Evolutionary conservation across 2,329 filamentous ascomycete genomes (phyloP).

Genomic region (Geosmithia putterillii): DNA sequence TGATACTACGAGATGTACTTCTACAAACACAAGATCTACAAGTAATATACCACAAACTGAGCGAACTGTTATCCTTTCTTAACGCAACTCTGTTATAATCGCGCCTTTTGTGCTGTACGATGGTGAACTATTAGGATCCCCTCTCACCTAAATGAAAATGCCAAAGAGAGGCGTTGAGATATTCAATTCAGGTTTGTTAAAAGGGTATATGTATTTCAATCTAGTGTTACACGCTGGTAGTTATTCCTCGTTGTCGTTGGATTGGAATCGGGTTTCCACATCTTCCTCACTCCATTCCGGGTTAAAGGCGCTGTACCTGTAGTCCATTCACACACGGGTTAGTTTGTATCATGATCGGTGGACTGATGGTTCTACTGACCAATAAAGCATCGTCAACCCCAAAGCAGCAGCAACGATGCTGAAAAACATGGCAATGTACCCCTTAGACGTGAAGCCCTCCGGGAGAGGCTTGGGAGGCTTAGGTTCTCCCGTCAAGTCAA

Average conservation of each 20-base stretch:
- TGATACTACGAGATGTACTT: no score
- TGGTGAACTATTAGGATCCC: no score
- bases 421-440: conserved; percentile 2
- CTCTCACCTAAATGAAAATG: no score
- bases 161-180: no score
- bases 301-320: background rate
- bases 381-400: background rate
- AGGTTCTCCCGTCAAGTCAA: conserved; percentile 53
- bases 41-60: no score
- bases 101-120: no score
- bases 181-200: no score
- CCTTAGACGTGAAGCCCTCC: conserved; percentile 30
- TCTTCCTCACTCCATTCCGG: background rate
- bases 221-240: no score
- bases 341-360: background rate
- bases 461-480: conserved; percentile 43
- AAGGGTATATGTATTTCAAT: no score
- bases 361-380: background rate
- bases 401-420: conserved; percentile 1
- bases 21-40: no score
- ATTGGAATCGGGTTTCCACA: background rate
- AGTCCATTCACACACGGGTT: background rate
- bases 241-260: background rate
- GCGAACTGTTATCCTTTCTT: no score
- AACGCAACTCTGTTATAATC: no score